phyloP scores from a whole-genome alignment of 2,329 filamentous ascomycete genomes.

The Beauveria sp. region DNA sequence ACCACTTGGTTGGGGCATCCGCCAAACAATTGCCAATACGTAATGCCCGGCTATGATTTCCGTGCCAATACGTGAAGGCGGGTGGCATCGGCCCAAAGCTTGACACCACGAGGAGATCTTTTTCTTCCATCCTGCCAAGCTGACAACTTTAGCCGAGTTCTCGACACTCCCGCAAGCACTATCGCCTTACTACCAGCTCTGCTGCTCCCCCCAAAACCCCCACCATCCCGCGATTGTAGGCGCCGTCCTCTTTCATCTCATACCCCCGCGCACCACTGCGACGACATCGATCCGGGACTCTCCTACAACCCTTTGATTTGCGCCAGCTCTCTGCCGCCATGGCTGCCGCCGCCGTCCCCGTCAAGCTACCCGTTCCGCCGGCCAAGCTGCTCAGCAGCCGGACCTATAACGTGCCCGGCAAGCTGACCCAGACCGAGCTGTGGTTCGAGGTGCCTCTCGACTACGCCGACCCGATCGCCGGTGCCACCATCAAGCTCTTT shows the following conservation, averaged over 20 bases:
- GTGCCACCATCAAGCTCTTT: slow-evolving; percentile 62
- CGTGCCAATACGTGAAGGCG: not conserved
- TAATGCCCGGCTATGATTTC: not conserved
- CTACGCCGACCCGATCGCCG: slow-evolving; percentile 54
- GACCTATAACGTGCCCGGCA: slow-evolving; percentile 46
- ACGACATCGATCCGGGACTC: slow-evolving; percentile 7
- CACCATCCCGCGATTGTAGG: not conserved
- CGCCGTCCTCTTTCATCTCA: too few species aligned
- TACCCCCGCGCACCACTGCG: not conserved
- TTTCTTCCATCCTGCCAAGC: not conserved
- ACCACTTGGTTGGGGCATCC: not conserved
- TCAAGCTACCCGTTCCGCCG: slow-evolving; percentile 22
- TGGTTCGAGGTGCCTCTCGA: slow-evolving; percentile 84
- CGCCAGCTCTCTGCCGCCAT: slow-evolving; percentile 3
- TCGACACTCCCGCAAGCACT: not conserved
- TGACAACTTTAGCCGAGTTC: too few species aligned
- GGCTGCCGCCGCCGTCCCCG: slow-evolving; percentile 9
- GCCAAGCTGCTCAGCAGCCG: slow-evolving; percentile 35
- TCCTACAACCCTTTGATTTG: slow-evolving; percentile 10
- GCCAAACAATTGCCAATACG: not conserved
- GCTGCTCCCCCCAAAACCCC: not conserved
- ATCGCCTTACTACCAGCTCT: not conserved
- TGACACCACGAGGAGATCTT: not conserved
- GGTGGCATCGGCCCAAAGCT: not conserved
- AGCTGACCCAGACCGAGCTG: slow-evolving; percentile 69